Evolutionary conservation across 2,329 filamentous ascomycete species (phyloP), one percentile per base, ranked within the genome.

Genomic region (Bimuria novae-zelandiae): DNA sequence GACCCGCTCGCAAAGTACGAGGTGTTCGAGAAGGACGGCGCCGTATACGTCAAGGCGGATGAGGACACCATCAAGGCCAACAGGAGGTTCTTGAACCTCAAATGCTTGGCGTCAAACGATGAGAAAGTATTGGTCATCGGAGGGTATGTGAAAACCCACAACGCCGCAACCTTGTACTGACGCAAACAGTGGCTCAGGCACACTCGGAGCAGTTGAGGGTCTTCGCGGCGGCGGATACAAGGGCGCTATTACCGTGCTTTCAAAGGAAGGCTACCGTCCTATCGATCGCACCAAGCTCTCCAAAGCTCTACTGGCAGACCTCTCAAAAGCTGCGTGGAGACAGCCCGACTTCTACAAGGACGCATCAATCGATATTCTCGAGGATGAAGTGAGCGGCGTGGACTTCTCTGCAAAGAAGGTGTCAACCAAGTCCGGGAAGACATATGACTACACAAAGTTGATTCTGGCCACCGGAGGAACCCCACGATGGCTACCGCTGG

Each of bases 211-310:
- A 4, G 79, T 96, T 39, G 91, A 97, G 71, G 89, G 86, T 11
- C 83, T 99, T 14, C 87, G 93, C 37, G 88, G 89, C 59, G 85
- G 88, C 57, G 92, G 92, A 25, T 97, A 87, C 78, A 82, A 81
- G 4, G 93, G 92, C 12, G 79, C 83, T 50, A 86, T 99, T 62
- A 95, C 92, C 0, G 80, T 96, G 65, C 86, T 99, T 65, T 87
- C 89, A 11, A 87, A 84, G 59, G 94, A 99, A 74, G 88, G 89
- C 19, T 89, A 94, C 71, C 82, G 89, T 29, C 92, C 92, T 27
- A 92, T 97, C 64, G 94, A 99, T 77, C 86, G 94, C 17, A 91
- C 94, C 10, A 97, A 97, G 80, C 82, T 99, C 36, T 97, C 92
- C 68, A 99, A 99, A 76, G 91, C 93, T 0, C 81, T 99, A 11